Base-by-base conservation (phyloP, 495 filamentous ascomycete genomes). In the Jackrogersella minutella region DNA sequence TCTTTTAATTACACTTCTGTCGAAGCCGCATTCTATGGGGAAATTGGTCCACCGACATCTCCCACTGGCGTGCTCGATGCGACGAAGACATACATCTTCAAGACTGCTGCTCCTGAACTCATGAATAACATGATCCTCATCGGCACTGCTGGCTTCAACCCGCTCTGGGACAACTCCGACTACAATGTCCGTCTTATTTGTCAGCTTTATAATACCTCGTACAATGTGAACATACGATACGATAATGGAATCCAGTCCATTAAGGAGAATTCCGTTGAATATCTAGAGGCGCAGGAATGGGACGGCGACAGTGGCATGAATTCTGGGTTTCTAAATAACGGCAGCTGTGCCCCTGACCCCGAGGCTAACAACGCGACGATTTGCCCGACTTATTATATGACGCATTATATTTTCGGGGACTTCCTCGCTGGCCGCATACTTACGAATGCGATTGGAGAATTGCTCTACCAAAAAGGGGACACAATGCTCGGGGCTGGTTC, bases 361-460 rank as follows among this genome's bases (percentile, higher is more conserved):
- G 44, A 30, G 14, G 31, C 44, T 33, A 53, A 63, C 28, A 50
- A 53, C 51, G 41, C 22, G n/a, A 56, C 33, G 11, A 58, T 63
- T 30, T 68, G 64, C 40, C 64, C 53, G 30, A 61, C 60, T 14
- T 58, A 63, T 46, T 58, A 63, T 14, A 17, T 56, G 21, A 49
- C 44, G 0, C 60, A 63, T 28, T 30, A 36, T 16, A 7, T 63
- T 3, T 57, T 62, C 10, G 26, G 28, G 4, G 7, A 22, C 16
- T 68, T 68, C 22, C 47, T 50, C 7, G 8, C 31, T 9, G 62
- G 62, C 6, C 24, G n/a, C 11, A 37, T 65, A 13, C 28, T 55
- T 14, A 36, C 31, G n/a, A 65, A 52, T 24, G 5, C 31, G 14
- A 9, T 41, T 11, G 33, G 22, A 17, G 43, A 43, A 19, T 8